phyloP scores from a whole-genome alignment of 495 filamentous ascomycete genomes.

The Oleoguttula mirabilis region DNA sequence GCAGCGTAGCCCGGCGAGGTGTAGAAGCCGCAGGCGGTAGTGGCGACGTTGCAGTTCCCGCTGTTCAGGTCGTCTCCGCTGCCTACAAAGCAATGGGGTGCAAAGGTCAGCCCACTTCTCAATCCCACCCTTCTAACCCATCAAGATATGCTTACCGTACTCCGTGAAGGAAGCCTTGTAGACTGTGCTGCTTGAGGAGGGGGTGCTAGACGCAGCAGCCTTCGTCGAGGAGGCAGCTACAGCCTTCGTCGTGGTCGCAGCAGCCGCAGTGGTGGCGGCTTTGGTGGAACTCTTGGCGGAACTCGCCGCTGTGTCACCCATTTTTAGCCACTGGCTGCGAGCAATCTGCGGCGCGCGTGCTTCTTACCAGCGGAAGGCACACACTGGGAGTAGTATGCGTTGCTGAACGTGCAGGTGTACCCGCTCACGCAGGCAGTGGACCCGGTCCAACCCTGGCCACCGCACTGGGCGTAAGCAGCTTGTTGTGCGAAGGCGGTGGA shows the following conservation, averaged over 20 bases:
- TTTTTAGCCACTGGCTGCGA: no score
- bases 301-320: no score
- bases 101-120: no score
- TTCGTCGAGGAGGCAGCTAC: not conserved
- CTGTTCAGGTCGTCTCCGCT: conserved; percentile 10
- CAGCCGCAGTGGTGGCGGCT: not conserved
- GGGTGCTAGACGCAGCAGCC: not conserved
- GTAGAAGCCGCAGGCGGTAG: conserved; percentile 21
- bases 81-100: no score
- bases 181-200: not conserved
- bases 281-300: not conserved
- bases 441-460: conserved; percentile 15
- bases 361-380: conserved; percentile 3
- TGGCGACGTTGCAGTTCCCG: conserved; percentile 17
- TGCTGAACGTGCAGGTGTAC: conserved; percentile 10
- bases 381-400: conserved; percentile 22
- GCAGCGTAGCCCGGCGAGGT: conserved; percentile 19
- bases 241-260: no score
- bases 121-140: no score
- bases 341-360: no score
- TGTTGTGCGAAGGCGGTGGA: conserved; percentile 6
- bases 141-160: no score
- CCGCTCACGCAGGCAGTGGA: conserved; percentile 16
- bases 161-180: conserved; percentile 23
- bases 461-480: conserved; percentile 17